Conservation (phyloP, 169 alveolate species). For the Eimeria necatrix region DNA sequence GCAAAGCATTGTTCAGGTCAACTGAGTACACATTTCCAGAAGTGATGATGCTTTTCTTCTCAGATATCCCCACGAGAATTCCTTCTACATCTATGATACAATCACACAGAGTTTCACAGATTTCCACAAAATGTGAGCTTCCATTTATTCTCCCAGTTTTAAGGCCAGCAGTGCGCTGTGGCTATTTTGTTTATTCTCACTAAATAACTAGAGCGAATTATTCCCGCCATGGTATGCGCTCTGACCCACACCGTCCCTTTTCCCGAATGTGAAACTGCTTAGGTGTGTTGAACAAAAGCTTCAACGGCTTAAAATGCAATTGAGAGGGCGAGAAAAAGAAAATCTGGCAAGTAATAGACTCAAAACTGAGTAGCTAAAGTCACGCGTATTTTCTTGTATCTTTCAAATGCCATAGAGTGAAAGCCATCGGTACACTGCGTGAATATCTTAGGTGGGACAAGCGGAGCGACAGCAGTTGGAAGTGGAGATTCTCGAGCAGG, state of each 20-base stretch:
- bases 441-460: background rate
- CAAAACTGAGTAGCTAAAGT: too few relatives aligned
- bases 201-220: too few relatives aligned
- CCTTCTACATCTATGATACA: conserved; percentile 56
- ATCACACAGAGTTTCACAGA: conserved; percentile 67
- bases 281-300: conserved; percentile 42
- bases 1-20: too few relatives aligned
- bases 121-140: conserved; percentile 47
- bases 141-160: background rate
- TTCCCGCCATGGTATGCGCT: too few relatives aligned
- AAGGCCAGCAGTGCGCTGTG: background rate
- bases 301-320: conserved; percentile 7
- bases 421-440: too few relatives aligned
- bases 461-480: background rate
- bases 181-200: too few relatives aligned
- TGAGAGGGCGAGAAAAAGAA: conserved; percentile 2
- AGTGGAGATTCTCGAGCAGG: conserved; percentile 34
- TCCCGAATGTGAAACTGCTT: background rate
- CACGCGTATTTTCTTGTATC: too few relatives aligned
- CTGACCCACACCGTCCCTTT: too few relatives aligned
- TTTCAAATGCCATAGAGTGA: too few relatives aligned
- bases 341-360: conserved; percentile 1
- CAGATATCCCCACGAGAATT: conserved; percentile 74
- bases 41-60: background rate
- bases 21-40: too few relatives aligned